These are phyloP conservation scores for Funneliformis geosporum DNA, from an alignment of 192 early-diverging fungal species.

Conservation along the genomic window DNA sequence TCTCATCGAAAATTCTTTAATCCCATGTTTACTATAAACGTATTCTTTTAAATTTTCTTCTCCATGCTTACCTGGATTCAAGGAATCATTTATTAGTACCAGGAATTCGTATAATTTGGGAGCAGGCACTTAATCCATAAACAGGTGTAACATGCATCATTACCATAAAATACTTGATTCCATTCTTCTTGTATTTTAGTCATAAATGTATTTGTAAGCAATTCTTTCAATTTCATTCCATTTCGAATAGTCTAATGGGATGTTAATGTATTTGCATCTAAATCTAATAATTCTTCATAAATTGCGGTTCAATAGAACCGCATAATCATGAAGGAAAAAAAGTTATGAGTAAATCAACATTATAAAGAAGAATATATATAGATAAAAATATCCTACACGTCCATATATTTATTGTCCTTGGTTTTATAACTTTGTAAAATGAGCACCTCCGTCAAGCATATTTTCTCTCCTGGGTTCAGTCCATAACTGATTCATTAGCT, in stretches of 20 bases:
- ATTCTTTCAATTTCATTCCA: conserved; percentile 57
- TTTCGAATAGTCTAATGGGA: conserved; percentile 49
- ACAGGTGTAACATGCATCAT: conserved; percentile 71
- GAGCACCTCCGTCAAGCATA: conserved; percentile 66
- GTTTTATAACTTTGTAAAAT: conserved; percentile 70
- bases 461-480: conserved; percentile 57
- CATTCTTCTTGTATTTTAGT: conserved; percentile 65
- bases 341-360: no score
- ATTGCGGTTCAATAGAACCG: conserved; percentile 66
- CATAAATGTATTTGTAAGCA: conserved; percentile 51
- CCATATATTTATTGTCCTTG: conserved; percentile 64
- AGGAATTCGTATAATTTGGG: conserved; percentile 21
- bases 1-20: conserved; percentile 40
- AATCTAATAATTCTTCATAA: conserved; percentile 54
- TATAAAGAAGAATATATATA: no score
- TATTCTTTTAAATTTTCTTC: conserved; percentile 43
- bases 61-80: conserved; percentile 51
- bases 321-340: conserved; percentile 17
- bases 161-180: conserved; percentile 56
- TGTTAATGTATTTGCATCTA: conserved; percentile 42
- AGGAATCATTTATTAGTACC: conserved; percentile 22
- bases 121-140: conserved; percentile 36
- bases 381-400: conserved; percentile 46
- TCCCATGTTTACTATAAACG: conserved; percentile 43
- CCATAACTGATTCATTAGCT: conserved; percentile 51